Evolutionary conservation across 208 protist genomes (phyloP).

Genomic region (Crithidia thermophila): DNA sequence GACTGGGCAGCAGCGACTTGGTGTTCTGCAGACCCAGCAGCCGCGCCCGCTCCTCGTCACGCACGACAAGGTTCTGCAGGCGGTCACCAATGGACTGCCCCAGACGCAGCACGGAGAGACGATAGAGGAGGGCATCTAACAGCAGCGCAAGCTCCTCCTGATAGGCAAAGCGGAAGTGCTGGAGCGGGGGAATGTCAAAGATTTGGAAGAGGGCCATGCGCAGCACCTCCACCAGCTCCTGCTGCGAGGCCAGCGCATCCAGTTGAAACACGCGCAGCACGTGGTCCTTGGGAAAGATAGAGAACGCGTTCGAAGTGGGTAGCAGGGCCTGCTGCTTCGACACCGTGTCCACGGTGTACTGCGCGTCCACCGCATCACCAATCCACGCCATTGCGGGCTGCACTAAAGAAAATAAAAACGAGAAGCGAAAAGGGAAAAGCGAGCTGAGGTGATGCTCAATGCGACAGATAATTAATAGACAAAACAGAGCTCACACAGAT

Average conservation of each 20-base stretch:
- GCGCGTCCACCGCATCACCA: constrained; percentile 55
- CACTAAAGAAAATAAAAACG: background rate
- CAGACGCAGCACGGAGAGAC: constrained; percentile 68
- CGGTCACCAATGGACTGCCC: constrained; percentile 82
- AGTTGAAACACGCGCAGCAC: constrained; percentile 87
- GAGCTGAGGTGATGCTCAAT: too few relatives aligned
- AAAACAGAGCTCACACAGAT: too few relatives aligned
- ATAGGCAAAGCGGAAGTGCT: constrained; percentile 72
- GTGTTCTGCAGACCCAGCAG: constrained; percentile 45
- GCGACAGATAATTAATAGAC: too few relatives aligned
- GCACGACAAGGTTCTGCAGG: constrained; percentile 83
- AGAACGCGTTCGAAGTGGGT: constrained; percentile 68
- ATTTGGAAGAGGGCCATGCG: constrained; percentile 60
- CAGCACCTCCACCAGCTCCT: constrained; percentile 85
- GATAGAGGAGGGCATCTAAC: constrained; percentile 72
- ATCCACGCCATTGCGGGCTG: constrained; percentile 68
- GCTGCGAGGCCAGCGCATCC: constrained; percentile 67
- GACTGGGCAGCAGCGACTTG: constrained; percentile 58
- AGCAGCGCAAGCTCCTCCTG: constrained; percentile 83
- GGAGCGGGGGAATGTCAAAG: constrained; percentile 65
- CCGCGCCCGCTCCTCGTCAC: constrained; percentile 71
- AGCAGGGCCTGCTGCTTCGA: constrained; percentile 80
- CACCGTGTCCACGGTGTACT: constrained; percentile 76
- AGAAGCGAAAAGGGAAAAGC: background rate
- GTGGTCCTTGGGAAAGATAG: constrained; percentile 71